These are phyloP conservation scores for Penicillium soppii DNA, from an alignment of 495 filamentous ascomycete species.

Conservation along the genomic window DNA sequence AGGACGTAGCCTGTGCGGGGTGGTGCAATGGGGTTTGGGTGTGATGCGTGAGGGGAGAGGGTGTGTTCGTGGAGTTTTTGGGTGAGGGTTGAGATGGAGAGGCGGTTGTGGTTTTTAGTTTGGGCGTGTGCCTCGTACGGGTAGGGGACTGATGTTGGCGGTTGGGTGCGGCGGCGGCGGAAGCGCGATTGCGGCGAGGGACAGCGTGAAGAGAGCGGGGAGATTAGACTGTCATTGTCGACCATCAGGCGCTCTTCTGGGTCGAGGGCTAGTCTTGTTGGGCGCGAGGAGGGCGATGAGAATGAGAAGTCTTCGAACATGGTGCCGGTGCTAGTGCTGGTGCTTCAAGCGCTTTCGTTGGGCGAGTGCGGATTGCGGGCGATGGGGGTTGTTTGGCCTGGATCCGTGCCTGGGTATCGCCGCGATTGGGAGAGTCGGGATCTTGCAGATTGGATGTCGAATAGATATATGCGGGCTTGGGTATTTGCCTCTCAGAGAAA, in stretches of 20 bases:
- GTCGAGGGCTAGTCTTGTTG: conserved; percentile 34
- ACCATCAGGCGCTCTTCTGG: conserved; percentile 39
- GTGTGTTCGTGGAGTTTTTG: conserved; percentile 48
- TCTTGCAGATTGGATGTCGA: background rate
- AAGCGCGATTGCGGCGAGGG: conserved; percentile 45
- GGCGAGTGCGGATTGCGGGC: too few species aligned
- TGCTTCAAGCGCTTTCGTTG: too few species aligned
- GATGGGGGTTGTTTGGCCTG: background rate
- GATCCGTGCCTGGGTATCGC: background rate
- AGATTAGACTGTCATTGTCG: conserved; percentile 43
- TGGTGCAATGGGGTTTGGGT: background rate
- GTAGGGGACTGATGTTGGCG: conserved; percentile 46
- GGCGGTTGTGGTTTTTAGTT: conserved; percentile 29
- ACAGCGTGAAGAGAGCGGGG: conserved; percentile 47
- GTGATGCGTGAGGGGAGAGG: conserved; percentile 19
- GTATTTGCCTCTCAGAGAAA: conserved; percentile 8
- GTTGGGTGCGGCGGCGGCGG: conserved; percentile 33
- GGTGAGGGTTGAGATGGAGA: conserved; percentile 45
- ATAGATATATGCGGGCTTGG: background rate
- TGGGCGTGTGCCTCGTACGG: conserved; percentile 29
- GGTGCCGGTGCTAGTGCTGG: background rate
- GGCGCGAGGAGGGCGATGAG: conserved; percentile 39
- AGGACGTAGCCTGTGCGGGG: conserved; percentile 32
- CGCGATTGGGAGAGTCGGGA: background rate
- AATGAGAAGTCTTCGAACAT: conserved; percentile 53